Base-by-base conservation (phyloP, 2,329 filamentous ascomycete genomes). In the Sclerotinia glacialis region DNA sequence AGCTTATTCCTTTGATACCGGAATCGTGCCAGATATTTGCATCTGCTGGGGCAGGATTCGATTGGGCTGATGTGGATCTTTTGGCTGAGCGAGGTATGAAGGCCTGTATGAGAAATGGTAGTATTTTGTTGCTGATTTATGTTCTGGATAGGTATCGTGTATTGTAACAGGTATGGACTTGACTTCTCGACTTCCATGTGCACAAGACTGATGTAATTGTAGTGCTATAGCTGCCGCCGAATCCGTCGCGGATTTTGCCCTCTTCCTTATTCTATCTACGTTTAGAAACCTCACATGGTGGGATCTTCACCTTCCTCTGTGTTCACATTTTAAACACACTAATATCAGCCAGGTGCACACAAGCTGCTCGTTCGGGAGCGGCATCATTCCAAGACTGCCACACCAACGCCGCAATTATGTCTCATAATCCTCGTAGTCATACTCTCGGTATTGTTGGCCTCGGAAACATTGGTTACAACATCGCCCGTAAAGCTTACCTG, bases 241-340 rank as follows among this genome's bases (percentile, higher is more conserved):
- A 73, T 86, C 89, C 5, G 89, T 92, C 1, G 89, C 89, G 61
- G 90, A 92, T 76, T 86, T 90, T 69, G 86, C 88, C 23, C 80
- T 91, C 50, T 87, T 86, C 73, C 83, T 89, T 71, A 85, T 92
- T 71, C 83, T 93, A 60, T 84, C 85, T 11, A 86, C 85, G 18
- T 92, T 91, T 79, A 86, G 89, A 62, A 82, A 85, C 55, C 82
- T 92, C 16, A 81, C 85, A 1, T 91, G 88, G 85, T 88, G 31
- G 12, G 14, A 26, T 26, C 26, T 16, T 2, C 28, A 16, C 18
- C 18, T 16, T 31, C 12, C n/a, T 18, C 6, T 5, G 1, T 9
- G 12, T 28, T 23, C 8, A 54, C 5, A 40, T n/a, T 11, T 44
- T 11, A n/a, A 5, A 8, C 28, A 12, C 16, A 6, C 46, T 26